Base-by-base conservation (phyloP, 1,284 basidiomycete genomes). In the Cronartium quercuum region DNA sequence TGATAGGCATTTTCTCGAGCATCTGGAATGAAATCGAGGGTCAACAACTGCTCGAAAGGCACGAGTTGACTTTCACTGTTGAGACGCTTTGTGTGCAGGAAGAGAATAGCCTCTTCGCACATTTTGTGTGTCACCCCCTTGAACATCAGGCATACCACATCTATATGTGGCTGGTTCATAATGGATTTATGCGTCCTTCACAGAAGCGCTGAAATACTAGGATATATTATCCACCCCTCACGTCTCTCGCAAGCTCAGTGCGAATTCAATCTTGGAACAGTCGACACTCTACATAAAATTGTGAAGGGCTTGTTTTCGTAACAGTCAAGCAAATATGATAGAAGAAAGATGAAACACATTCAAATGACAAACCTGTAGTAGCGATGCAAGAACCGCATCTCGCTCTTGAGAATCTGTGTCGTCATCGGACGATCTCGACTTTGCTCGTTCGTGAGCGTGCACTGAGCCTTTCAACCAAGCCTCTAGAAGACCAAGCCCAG, bases 401-500 rank as follows among this genome's bases (percentile, higher is more conserved):
- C 57, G 37, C 40, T 44, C 24, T 35, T 34, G 40, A 10, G 18
- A 29, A 60, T 74, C 71, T 3, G 38, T 41, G 64, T 35, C 55
- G 12, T 42, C 64, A n/a, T 42, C 71, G 29, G 71, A 29, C 5
- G 55, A 37, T 64, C 44, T 73, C 21, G 47, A 1, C 35, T 73
- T 73, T 35, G 57, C 71, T 66, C 55, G 57, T 51, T 74, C 71
- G 18, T 74, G 71, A 12, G 57, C 38, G 34, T 74, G 71, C 15
- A 74, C 64, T 12, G 64, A 34, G 21, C 71, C 71, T 64, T 74
- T 74, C 5, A 66, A 57, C 71, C 71, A 74, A 12, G 71, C 37
- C 37, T 74, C 71, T 18, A 74, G 44, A 41, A 74, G 57, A 38
- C 37, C 55, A 34, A 74, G 58, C 18, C 64, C 64, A 41, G 66